Conservation (phyloP, 495 filamentous ascomycete species). For the Margaritispora aquatica region DNA sequence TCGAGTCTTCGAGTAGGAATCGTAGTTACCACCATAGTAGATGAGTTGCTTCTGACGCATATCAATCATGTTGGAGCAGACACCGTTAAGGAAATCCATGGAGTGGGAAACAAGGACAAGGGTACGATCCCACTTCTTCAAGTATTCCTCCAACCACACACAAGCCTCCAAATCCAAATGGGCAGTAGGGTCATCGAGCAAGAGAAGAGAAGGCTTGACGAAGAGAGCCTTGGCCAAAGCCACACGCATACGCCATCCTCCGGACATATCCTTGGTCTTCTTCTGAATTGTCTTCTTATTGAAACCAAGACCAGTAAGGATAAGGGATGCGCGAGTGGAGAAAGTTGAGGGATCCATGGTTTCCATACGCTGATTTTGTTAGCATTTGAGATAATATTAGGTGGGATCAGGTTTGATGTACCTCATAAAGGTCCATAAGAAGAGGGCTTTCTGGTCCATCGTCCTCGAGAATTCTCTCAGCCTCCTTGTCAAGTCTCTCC, state of each 20-base stretch:
- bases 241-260: constrained; percentile 99
- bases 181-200: constrained; percentile 97
- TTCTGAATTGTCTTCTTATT: constrained; percentile 96
- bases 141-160: constrained; percentile 98
- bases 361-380: constrained; percentile 74
- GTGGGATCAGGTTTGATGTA: constrained; percentile 34
- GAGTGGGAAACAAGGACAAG: constrained; percentile 94
- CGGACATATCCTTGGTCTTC: constrained; percentile 99
- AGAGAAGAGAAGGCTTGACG: constrained; percentile 90
- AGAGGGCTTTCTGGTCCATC: constrained; percentile 87
- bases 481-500: constrained; percentile 76
- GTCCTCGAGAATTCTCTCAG: constrained; percentile 85
- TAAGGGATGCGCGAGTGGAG: constrained; percentile 89
- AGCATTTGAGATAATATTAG: not conserved
- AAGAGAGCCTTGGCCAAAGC: constrained; percentile 96
- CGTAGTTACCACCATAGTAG: constrained; percentile 99
- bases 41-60: constrained; percentile 86
- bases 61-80: constrained; percentile 98
- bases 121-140: constrained; percentile 99
- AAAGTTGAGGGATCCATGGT: constrained; percentile 99
- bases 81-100: constrained; percentile 98
- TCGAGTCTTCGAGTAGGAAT: constrained; percentile 94
- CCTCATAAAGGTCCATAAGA: constrained; percentile 95
- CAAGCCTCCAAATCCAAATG: constrained; percentile 99
- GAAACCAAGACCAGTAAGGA: constrained; percentile 98